Percentiles rank a stretch among this genome's conserved stretches.
phyloP scores from a whole-genome alignment of 2,329 filamentous ascomycete genomes.

The Aspergillus caelatus region DNA sequence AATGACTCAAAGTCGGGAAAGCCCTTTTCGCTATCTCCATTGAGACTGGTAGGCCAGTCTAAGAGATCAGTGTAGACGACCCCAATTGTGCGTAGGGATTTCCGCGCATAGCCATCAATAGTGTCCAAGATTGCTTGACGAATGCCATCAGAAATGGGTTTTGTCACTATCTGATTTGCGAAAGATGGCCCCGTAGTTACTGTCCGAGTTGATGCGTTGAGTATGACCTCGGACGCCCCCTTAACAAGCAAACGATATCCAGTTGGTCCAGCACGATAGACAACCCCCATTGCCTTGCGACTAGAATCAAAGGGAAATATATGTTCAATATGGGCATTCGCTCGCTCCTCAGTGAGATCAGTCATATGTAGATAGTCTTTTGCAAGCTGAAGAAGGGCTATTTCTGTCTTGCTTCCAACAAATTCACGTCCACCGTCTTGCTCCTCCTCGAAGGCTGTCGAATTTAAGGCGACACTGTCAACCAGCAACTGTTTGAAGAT shows the following conservation, averaged over 20 bases:
- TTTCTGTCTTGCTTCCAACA: conserved; percentile 75
- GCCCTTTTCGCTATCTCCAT: conserved; percentile 60
- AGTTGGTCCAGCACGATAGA: conserved; percentile 33
- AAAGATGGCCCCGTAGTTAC: conserved; percentile 9
- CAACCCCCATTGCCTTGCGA: conserved; percentile 63
- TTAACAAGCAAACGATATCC: conserved; percentile 48
- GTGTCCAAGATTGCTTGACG: conserved; percentile 6
- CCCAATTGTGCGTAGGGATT: conserved; percentile 73
- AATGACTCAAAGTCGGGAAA: conserved; percentile 67
- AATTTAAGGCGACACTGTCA: conserved; percentile 48
- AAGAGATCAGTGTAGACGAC: conserved; percentile 72
- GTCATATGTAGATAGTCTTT: conserved; percentile 65
- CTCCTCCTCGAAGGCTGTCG: conserved; percentile 73
- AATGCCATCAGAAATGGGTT: background rate
- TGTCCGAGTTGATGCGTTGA: conserved; percentile 32
- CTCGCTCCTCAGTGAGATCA: conserved; percentile 61
- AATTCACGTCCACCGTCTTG: conserved; percentile 64
- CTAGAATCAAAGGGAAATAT: conserved; percentile 73
- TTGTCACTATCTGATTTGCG: conserved; percentile 7
- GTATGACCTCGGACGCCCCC: conserved; percentile 48
- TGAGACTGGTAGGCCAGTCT: conserved; percentile 62
- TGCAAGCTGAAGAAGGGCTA: conserved; percentile 68
- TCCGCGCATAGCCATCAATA: conserved; percentile 37
- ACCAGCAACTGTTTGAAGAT: conserved; percentile 50
- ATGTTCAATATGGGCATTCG: conserved; percentile 62